A percentile compares a stretch with the other conserved stretches of the same genome.
phyloP scores from a whole-genome alignment of 805 yeast genomes.

The Pichia thaimueangensis region DNA sequence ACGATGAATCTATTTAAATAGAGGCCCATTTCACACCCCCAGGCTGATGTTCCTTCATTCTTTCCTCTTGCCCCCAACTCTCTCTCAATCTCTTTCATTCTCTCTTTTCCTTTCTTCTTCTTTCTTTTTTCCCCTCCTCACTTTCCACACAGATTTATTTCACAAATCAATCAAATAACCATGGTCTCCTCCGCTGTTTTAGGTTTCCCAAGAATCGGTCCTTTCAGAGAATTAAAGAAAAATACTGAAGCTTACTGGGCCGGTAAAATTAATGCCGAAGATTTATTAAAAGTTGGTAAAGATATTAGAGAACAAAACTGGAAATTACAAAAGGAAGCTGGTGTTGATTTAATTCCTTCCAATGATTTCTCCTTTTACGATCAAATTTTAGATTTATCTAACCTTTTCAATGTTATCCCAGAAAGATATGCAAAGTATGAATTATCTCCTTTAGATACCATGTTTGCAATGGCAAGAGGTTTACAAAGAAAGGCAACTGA shows the following conservation, averaged over 20 bases:
- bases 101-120: neutral
- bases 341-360: constrained; percentile 94
- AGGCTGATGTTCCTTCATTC: too few species aligned
- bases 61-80: neutral
- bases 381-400: constrained; percentile 89
- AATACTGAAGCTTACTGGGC: constrained; percentile 99
- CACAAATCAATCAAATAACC: constrained; percentile 18
- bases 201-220: constrained; percentile 99
- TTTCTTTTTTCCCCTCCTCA: neutral
- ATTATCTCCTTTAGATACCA: constrained; percentile 82
- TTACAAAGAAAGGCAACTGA: constrained; percentile 94
- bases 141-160: constrained; percentile 3
- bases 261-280: constrained; percentile 85
- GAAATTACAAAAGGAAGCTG: constrained; percentile 95
- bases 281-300: constrained; percentile 87
- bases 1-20: too few species aligned
- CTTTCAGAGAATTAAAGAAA: constrained; percentile 98
- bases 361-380: constrained; percentile 98
- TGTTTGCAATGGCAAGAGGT: constrained; percentile 99
- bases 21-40: too few species aligned
- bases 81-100: neutral
- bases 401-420: constrained; percentile 92
- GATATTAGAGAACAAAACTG: constrained; percentile 94
- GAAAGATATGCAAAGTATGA: constrained; percentile 92
- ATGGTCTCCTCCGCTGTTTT: constrained; percentile 97